Base-by-base conservation (phyloP, 345 rosid genomes). In the Populus euphratica region DNA sequence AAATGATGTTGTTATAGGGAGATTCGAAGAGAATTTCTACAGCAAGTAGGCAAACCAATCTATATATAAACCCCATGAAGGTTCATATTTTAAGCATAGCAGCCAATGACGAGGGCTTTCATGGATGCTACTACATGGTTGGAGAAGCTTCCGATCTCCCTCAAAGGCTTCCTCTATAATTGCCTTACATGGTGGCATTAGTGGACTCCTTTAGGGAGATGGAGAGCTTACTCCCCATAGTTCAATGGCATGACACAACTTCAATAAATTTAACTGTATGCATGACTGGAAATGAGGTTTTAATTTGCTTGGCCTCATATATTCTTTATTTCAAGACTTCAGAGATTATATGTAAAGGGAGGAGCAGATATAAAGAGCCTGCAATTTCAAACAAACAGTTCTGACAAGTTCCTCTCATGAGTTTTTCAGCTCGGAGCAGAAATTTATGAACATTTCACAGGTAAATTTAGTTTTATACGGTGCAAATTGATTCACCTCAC, bases 81-180 rank as follows among this genome's bases (percentile, higher is more conserved):
- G 73, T 70, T 44, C 18, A 18, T 44, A 29, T 14, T 44, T 70
- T 70, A 36, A 43, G 41, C 8, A 67, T 18, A 67, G 13, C 47
- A 43, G 44, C 70, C 39, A 67, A 5, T 33, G n/a, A 66, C 31
- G 36, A 27, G 6, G 39, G 9, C 17, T 64, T 64, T 1, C 54
- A 49, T 49, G 36, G 8, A 64, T 11, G 10, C 5, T 21, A 20
- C 29, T 36, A 36, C 20, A 62, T 21, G 73, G 73, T n/a, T 69
- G 73, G 79, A 76, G 79, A 76, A 76, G 79, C 73, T 69, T 76
- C 68, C 73, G 23, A 38, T 68, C 78, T 76, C 78, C 78, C 78
- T 76, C 78, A 76, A 76, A 76, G 73, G 73, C 78, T 76, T 76
- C 78, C 78, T 14, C 38, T 36, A 64, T 75, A 21, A 18, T 8